Percentiles rank a stretch among this genome's conserved stretches.
These are phyloP conservation scores for Centella asiatica DNA, from an alignment of 129 eudicot genomes.

Conservation along the genomic window DNA sequence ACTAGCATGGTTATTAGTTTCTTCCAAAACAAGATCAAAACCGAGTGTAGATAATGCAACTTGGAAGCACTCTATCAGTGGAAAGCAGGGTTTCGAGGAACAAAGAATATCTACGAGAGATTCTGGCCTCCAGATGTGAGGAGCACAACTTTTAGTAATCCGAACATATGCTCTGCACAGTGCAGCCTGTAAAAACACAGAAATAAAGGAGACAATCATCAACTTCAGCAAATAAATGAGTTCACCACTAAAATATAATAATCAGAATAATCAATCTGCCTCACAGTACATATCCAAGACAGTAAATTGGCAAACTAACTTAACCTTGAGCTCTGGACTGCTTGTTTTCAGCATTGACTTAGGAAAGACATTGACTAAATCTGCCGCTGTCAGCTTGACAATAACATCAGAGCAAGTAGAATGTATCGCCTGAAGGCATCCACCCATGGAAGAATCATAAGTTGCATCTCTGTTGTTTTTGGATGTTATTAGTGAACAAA, in stretches of 20 bases:
- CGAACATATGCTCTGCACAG: constrained; percentile 68
- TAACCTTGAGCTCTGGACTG: constrained; percentile 79
- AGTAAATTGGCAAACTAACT: constrained; percentile 5
- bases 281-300: constrained; percentile 8
- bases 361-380: constrained; percentile 52
- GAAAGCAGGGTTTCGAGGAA: constrained; percentile 41
- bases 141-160: constrained; percentile 64
- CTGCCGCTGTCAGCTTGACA: constrained; percentile 69
- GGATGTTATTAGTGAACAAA: constrained; percentile 13
- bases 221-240: constrained; percentile 13
- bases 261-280: constrained; percentile 5
- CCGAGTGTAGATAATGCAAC: constrained; percentile 57
- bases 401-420: constrained; percentile 63
- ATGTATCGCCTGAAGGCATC: constrained; percentile 68
- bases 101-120: constrained; percentile 48
- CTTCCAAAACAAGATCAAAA: constrained; percentile 42
- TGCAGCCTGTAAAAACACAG: constrained; percentile 47
- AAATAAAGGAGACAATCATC: constrained; percentile 4
- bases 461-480: constrained; percentile 44
- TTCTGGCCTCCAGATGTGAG: constrained; percentile 83
- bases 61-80: constrained; percentile 63
- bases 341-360: constrained; percentile 51
- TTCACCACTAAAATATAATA: constrained; percentile 2
- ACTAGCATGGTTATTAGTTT: constrained; percentile 14
- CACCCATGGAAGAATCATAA: constrained; percentile 75